Evolutionary conservation across 1,284 basidiomycete species (phyloP).

Genomic region (Agaricales sp.): DNA sequence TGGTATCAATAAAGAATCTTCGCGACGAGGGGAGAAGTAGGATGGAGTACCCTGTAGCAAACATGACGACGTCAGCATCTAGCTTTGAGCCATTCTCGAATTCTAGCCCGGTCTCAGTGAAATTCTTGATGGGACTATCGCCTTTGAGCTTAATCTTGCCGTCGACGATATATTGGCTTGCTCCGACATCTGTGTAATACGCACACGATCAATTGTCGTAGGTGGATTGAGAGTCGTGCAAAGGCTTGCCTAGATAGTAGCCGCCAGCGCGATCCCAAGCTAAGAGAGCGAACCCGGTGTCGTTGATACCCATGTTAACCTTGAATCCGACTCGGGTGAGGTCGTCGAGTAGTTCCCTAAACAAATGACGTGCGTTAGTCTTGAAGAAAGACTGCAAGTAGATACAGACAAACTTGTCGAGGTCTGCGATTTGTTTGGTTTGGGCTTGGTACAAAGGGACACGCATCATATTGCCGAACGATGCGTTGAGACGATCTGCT

Average conservation of each 20-base stretch:
- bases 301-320: slow-evolving; percentile 42
- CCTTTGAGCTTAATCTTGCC: slow-evolving; percentile 70
- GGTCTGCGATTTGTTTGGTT: slow-evolving; percentile 36
- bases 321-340: slow-evolving; percentile 52
- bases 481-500: slow-evolving; percentile 37
- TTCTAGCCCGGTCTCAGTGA: slow-evolving; percentile 43
- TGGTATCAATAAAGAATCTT: background rate
- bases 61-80: slow-evolving; percentile 58
- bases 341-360: slow-evolving; percentile 42
- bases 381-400: background rate
- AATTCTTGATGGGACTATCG: slow-evolving; percentile 41
- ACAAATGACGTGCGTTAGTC: background rate
- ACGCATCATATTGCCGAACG: slow-evolving; percentile 31
- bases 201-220: too few relatives aligned
- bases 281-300: slow-evolving; percentile 29
- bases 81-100: slow-evolving; percentile 60
- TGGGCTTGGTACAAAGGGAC: slow-evolving; percentile 33
- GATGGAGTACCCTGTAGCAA: slow-evolving; percentile 45
- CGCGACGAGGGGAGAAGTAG: background rate
- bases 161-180: slow-evolving; percentile 53
- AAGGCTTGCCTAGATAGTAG: slow-evolving; percentile 23
- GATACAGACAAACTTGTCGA: slow-evolving; percentile 31
- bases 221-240: background rate
- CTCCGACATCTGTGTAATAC: slow-evolving; percentile 52
- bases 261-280: slow-evolving; percentile 26